Conservation (phyloP, 108 stramenopile genomes). For the Craspedostauros australis region DNA sequence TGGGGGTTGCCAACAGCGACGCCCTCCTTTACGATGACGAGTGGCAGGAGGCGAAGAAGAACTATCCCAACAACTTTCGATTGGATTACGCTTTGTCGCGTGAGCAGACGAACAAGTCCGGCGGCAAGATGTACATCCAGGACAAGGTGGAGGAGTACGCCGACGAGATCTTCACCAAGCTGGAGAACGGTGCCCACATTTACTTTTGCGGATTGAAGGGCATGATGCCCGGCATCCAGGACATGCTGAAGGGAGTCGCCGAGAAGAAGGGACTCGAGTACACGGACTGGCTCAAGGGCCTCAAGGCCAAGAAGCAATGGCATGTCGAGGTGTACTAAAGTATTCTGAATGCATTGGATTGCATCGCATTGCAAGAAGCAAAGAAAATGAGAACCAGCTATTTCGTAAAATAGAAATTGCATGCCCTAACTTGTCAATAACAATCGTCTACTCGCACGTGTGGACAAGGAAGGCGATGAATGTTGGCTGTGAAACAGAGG, state of each 20-base stretch:
- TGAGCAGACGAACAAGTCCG: constrained; percentile 89
- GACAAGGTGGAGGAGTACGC: constrained; percentile 96
- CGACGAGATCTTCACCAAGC: constrained; percentile 86
- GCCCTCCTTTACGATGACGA: constrained; percentile 95
- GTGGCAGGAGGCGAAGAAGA: constrained; percentile 85
- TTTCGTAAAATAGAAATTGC: neutral
- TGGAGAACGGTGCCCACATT: constrained; percentile 92
- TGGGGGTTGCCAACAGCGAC: constrained; percentile 95
- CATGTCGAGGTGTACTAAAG: constrained; percentile 80
- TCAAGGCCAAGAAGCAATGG: constrained; percentile 82
- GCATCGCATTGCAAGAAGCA: too few species aligned
- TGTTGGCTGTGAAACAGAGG: neutral
- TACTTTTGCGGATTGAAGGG: constrained; percentile 99
- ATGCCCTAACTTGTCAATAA: neutral
- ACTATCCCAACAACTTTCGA: constrained; percentile 88
- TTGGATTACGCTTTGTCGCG: constrained; percentile 93
- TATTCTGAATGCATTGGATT: neutral
- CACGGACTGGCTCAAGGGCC: constrained; percentile 80
- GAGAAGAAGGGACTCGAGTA: constrained; percentile 83
- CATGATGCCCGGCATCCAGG: constrained; percentile 97
- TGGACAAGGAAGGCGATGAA: neutral
- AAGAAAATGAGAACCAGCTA: neutral
- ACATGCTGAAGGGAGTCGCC: constrained; percentile 89
- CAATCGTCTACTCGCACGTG: neutral
- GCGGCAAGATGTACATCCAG: constrained; percentile 99